Conservation (phyloP, 352 stramenopile species). For the Elongisporangium senticosum region DNA sequence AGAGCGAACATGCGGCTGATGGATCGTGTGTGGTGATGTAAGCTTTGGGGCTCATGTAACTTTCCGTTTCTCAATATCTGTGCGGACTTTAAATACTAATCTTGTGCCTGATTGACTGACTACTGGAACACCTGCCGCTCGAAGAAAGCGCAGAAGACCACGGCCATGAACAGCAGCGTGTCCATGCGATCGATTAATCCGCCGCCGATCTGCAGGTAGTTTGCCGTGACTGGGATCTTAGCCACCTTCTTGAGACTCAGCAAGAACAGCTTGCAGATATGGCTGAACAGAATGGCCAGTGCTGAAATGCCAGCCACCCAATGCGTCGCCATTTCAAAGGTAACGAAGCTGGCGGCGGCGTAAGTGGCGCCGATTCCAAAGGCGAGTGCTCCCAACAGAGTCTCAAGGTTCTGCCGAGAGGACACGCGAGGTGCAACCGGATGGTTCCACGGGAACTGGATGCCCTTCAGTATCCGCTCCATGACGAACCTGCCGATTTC, state of each 20-base stretch:
- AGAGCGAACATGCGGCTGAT: slow-evolving; percentile 17
- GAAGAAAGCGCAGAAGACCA: slow-evolving; percentile 52
- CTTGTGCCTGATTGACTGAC: slow-evolving; percentile 3
- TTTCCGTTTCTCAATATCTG: slow-evolving; percentile 7
- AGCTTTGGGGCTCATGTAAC: slow-evolving; percentile 2
- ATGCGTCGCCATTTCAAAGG: slow-evolving; percentile 26
- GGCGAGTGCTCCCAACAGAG: slow-evolving; percentile 36
- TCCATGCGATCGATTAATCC: slow-evolving; percentile 55
- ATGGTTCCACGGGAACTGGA: slow-evolving; percentile 54
- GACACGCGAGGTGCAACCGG: slow-evolving; percentile 40
- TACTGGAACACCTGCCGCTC: slow-evolving; percentile 27
- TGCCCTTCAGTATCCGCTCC: slow-evolving; percentile 33
- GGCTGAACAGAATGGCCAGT: slow-evolving; percentile 30
- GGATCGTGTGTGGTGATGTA: slow-evolving; percentile 26
- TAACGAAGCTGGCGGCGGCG: slow-evolving; percentile 20
- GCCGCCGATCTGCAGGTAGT: slow-evolving; percentile 38
- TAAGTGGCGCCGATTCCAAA: slow-evolving; percentile 32
- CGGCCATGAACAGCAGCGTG: slow-evolving; percentile 47
- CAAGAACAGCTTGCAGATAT: slow-evolving; percentile 55
- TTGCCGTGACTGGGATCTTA: slow-evolving; percentile 32
- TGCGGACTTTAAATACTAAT: slow-evolving; percentile 4
- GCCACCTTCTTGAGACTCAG: slow-evolving; percentile 60
- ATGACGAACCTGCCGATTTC: slow-evolving; percentile 51
- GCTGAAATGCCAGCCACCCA: slow-evolving; percentile 26
- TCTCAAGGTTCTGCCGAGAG: slow-evolving; percentile 55